Base-by-base conservation (phyloP, 2,329 filamentous ascomycete genomes). In the Clonostachys chloroleuca region DNA sequence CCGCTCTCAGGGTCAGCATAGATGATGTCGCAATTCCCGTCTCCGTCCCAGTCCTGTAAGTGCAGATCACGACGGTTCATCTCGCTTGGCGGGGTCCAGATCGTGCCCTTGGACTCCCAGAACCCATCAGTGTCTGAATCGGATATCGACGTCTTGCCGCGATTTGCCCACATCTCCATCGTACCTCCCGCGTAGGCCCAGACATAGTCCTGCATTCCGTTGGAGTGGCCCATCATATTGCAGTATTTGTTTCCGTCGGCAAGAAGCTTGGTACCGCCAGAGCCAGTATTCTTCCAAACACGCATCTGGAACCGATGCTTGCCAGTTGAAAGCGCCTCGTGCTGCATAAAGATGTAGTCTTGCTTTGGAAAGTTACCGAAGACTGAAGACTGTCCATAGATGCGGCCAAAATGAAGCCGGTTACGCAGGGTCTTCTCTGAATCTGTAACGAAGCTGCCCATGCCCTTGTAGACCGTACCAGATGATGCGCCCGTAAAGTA, bases 41-140 rank as follows among this genome's bases (percentile, higher is more conserved):
- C 65, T 12, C 59, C 62, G 43, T 70, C 58, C 61, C 62, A 69
- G 49, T 70, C 66, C 3, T 53, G 56, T 7, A 69, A 49, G 40
- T 68, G 60, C 5, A 69, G 43, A 40, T 58, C 58, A 7, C 59
- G 54, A 5, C 63, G 56, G 45, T 63, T 49, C 46, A 52, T 30
- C 24, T 30, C 24, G 24, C 24, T 30, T 30, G 24, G 24, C 4
- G 24, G 24, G 24, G 24, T 30, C 24, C 24, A 30, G 9, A 30
- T 30, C 8, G 24, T 30, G 24, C 24, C 24, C 24, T 30, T 30
- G 24, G 24, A 30, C 24, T 30, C 24, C 24, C 24, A 30, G 24
- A 30, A 30, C 9, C 24, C 24, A 30, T 30, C 24, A 4, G 24
- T 8, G 24, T 30, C 24, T 10, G 9, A 30, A 30, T 30, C 24